These are phyloP conservation scores for Fusarium oxysporum DNA, from an alignment of 2,329 filamentous ascomycete species.

Conservation along the genomic window DNA sequence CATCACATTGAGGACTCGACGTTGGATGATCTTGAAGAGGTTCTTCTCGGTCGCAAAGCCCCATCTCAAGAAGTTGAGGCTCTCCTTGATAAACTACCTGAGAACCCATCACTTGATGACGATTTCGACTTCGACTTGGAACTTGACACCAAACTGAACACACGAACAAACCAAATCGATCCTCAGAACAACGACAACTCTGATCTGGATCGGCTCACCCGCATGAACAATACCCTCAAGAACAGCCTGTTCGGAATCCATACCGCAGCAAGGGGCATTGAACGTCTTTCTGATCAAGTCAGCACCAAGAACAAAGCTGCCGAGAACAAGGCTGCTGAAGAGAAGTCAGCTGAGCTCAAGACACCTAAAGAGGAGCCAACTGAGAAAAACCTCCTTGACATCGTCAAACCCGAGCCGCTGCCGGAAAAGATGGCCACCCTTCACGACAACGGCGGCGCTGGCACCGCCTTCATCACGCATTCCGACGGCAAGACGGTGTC, in stretches of 20 bases:
- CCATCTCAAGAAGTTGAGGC: slow-evolving; percentile 41
- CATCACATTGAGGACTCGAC: slow-evolving; percentile 70
- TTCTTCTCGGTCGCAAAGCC: slow-evolving; percentile 56
- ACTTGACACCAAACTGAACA: slow-evolving; percentile 44
- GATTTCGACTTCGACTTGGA: slow-evolving; percentile 44
- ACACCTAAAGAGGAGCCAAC: slow-evolving; percentile 14
- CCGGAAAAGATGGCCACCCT: slow-evolving; percentile 29
- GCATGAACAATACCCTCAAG: slow-evolving; percentile 65
- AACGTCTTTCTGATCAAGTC: slow-evolving; percentile 66
- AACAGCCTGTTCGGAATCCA: slow-evolving; percentile 65
- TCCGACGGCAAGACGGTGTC: slow-evolving; percentile 39
- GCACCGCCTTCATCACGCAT: slow-evolving; percentile 31
- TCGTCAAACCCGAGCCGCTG: background rate
- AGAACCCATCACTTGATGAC: slow-evolving; percentile 38
- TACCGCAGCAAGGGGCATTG: slow-evolving; percentile 68
- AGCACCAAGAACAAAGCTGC: slow-evolving; percentile 50
- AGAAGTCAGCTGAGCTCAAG: slow-evolving; percentile 1
- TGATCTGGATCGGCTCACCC: slow-evolving; percentile 58
- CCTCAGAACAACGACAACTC: slow-evolving; percentile 45
- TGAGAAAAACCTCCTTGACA: slow-evolving; percentile 18
- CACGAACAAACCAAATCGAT: slow-evolving; percentile 38
- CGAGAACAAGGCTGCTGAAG: slow-evolving; percentile 15
- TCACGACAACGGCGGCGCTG: slow-evolving; percentile 23
- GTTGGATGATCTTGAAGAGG: slow-evolving; percentile 67
- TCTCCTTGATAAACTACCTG: slow-evolving; percentile 43